Conservation (phyloP, 306 rosid genomes). For the Sphenostylis stenocarpa region DNA sequence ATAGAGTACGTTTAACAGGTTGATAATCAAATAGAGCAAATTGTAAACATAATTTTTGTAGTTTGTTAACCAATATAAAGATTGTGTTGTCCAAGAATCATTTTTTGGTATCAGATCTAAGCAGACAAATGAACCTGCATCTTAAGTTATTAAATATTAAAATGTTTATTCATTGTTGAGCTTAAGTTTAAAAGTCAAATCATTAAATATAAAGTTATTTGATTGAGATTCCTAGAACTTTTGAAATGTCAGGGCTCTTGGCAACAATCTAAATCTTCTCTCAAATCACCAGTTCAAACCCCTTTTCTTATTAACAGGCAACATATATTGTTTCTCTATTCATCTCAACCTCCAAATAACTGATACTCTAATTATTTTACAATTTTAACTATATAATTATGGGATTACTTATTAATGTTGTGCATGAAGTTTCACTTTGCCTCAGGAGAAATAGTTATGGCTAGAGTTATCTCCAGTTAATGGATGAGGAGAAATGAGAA, state of each 20-base stretch:
- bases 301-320: background rate
- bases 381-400: no score
- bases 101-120: conserved; percentile 4
- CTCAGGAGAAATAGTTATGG: no score
- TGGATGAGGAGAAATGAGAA: no score
- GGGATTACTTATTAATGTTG: no score
- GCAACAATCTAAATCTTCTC: background rate
- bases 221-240: background rate
- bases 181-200: background rate
- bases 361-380: no score
- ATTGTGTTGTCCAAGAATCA: background rate
- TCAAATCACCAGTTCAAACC: background rate
- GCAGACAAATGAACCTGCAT: background rate
- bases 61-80: background rate
- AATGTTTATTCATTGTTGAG: background rate
- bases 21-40: background rate
- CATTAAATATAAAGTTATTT: background rate
- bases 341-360: no score
- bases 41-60: background rate
- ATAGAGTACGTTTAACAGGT: background rate
- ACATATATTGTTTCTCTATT: background rate
- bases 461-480: no score
- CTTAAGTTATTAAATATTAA: background rate
- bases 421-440: no score
- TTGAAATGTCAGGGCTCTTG: background rate